Percentiles rank a stretch among this genome's conserved stretches.
Evolutionary conservation across 495 filamentous ascomycete species (phyloP).

Genomic region (Acidomyces sp.): DNA sequence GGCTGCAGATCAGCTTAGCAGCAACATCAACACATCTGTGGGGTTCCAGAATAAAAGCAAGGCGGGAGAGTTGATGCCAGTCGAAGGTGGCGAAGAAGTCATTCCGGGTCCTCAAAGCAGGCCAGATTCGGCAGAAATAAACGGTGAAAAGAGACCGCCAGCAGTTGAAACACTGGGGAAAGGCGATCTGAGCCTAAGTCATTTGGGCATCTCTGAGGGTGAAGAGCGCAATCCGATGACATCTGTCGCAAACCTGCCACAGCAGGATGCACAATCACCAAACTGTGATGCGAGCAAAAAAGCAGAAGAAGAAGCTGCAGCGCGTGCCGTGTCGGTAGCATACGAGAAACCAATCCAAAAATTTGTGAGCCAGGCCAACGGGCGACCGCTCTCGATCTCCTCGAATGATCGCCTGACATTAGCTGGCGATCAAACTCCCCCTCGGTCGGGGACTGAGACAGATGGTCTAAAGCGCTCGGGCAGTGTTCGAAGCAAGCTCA

Average conservation of each 20-base stretch:
- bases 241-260: constrained; percentile 33
- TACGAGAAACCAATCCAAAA: constrained; percentile 37
- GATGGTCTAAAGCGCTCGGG: constrained; percentile 56
- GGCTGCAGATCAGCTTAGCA: constrained; percentile 76
- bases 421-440: constrained; percentile 33
- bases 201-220: constrained; percentile 55
- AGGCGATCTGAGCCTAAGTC: constrained; percentile 76
- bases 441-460: constrained; percentile 55
- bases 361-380: constrained; percentile 12
- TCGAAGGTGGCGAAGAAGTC: constrained; percentile 29
- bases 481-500: constrained; percentile 71
- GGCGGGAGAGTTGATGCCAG: constrained; percentile 3
- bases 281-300: constrained; percentile 41
- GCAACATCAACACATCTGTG: constrained; percentile 45
- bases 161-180: constrained; percentile 82
- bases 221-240: constrained; percentile 34
- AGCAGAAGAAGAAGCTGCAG: constrained; percentile 44
- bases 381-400: constrained; percentile 23
- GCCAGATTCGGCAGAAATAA: constrained; percentile 11
- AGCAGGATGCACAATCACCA: constrained; percentile 25
- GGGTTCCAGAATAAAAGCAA: constrained; percentile 27
- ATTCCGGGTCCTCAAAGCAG: constrained; percentile 22
- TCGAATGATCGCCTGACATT: constrained; percentile 20
- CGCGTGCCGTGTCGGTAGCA: constrained; percentile 47
- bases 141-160: constrained; percentile 33